A percentile compares a stretch with the other conserved stretches of the same genome.
phyloP scores from a whole-genome alignment of 1,139 yeast species.

The Zygosaccharomyces sapae region DNA sequence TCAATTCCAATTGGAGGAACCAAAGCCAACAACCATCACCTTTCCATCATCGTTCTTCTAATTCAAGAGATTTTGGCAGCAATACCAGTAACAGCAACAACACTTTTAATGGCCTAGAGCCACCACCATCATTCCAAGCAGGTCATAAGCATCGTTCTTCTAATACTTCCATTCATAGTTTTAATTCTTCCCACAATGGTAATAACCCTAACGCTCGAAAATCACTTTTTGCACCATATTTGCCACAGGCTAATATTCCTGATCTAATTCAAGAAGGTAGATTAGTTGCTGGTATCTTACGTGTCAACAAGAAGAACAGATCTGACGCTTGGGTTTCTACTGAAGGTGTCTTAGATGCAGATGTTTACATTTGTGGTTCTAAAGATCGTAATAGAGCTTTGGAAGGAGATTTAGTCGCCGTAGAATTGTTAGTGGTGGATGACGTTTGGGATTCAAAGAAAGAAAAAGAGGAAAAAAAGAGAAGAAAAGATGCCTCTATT shows the following conservation, averaged over 20 bases:
- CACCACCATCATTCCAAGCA: slow-evolving; percentile 61
- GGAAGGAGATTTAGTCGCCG: slow-evolving; percentile 95
- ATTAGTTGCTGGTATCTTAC: slow-evolving; percentile 82
- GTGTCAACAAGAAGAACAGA: slow-evolving; percentile 93
- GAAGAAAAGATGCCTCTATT: slow-evolving; percentile 65
- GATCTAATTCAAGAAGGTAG: slow-evolving; percentile 85
- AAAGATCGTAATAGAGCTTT: slow-evolving; percentile 96
- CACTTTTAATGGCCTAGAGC: slow-evolving; percentile 42
- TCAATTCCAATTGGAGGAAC: slow-evolving; percentile 64
- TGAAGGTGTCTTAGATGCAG: slow-evolving; percentile 92
- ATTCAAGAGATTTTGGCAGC: slow-evolving; percentile 33
- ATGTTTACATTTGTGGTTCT: slow-evolving; percentile 94
- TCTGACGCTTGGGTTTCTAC: slow-evolving; percentile 97
- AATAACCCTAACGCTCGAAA: slow-evolving; percentile 49
- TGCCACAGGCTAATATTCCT: slow-evolving; percentile 90
- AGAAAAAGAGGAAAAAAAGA: slow-evolving; percentile 94
- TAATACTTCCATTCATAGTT: slow-evolving; percentile 42
- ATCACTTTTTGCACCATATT: slow-evolving; percentile 89
- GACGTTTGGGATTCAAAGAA: slow-evolving; percentile 97
- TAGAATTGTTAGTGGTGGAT: slow-evolving; percentile 87
- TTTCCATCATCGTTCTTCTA: slow-evolving; percentile 31
- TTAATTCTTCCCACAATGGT: slow-evolving; percentile 22
- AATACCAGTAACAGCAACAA: slow-evolving; percentile 22
- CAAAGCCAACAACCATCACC: slow-evolving; percentile 34
- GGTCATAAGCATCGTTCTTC: slow-evolving; percentile 78